A percentile compares a stretch with the other conserved stretches of the same genome.
Evolutionary conservation across 352 stramenopile species (phyloP).

Genomic region (Phytophthora ohioensis): DNA sequence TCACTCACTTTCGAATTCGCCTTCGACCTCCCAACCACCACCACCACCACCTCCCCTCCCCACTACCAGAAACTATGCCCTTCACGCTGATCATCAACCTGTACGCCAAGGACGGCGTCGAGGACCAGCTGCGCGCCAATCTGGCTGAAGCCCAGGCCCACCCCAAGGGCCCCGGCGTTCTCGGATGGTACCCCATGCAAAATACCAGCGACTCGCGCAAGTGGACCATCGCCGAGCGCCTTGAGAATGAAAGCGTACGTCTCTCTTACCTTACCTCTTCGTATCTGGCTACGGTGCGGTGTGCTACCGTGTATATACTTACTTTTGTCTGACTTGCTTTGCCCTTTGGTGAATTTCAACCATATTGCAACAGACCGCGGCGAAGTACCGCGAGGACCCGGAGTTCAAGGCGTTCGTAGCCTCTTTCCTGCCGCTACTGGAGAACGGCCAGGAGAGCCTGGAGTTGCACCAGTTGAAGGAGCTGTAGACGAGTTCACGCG

Average conservation of each 20-base stretch:
- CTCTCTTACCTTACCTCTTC: background rate
- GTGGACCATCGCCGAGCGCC: slow-evolving; percentile 31
- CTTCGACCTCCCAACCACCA: slow-evolving; percentile 17
- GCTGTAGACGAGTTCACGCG: slow-evolving; percentile 4
- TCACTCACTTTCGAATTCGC: slow-evolving; percentile 32
- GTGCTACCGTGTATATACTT: no score
- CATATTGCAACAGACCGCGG: slow-evolving; percentile 18
- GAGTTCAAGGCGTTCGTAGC: slow-evolving; percentile 21
- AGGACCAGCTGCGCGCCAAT: slow-evolving; percentile 30
- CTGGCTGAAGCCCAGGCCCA: slow-evolving; percentile 23
- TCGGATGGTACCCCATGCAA: slow-evolving; percentile 24
- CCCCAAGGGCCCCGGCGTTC: slow-evolving; percentile 23
- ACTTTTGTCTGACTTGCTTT: no score
- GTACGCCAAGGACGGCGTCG: slow-evolving; percentile 32
- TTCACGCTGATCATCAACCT: slow-evolving; percentile 33
- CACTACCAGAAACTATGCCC: slow-evolving; percentile 20
- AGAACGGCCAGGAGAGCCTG: slow-evolving; percentile 29
- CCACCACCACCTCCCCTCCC: background rate
- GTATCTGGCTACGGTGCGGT: background rate
- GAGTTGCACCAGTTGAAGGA: slow-evolving; percentile 30
- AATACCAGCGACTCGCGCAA: slow-evolving; percentile 28
- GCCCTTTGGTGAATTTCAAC: background rate
- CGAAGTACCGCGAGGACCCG: slow-evolving; percentile 19
- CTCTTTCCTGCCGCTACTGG: slow-evolving; percentile 15
- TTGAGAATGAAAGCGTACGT: slow-evolving; percentile 31